These are phyloP conservation scores for Pisolithus albus DNA, from an alignment of 768 basidiomycete genomes.

Conservation along the genomic window DNA sequence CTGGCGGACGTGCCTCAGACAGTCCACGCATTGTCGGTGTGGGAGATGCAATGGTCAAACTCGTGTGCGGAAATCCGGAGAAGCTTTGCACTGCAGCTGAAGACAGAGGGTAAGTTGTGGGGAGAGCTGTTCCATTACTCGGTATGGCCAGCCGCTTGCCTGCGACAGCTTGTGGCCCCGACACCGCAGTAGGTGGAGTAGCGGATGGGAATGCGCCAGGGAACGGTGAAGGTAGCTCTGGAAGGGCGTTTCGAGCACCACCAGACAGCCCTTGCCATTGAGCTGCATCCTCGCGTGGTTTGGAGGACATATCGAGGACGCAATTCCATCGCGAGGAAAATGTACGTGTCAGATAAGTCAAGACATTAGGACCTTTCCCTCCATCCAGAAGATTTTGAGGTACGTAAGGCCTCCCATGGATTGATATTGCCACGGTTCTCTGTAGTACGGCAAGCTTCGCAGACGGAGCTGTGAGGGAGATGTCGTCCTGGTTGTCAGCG, in stretches of 20 bases:
- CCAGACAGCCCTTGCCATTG: conserved; percentile 11
- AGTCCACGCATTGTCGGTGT: background rate
- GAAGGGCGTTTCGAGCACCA: conserved; percentile 40
- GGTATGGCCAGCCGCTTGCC: conserved; percentile 55
- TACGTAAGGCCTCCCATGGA: conserved; percentile 66
- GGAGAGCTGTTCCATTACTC: conserved; percentile 26
- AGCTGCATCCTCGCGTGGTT: conserved; percentile 16
- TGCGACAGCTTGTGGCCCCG: conserved; percentile 34
- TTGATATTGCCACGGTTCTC: conserved; percentile 72
- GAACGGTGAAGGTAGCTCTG: conserved; percentile 78
- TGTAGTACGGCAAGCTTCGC: conserved; percentile 38
- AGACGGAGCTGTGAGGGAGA: conserved; percentile 27
- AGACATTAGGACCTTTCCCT: conserved; percentile 6
- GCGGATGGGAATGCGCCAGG: conserved; percentile 35
- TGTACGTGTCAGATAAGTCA: conserved; percentile 56
- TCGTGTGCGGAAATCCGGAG: conserved; percentile 21
- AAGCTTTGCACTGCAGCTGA: conserved; percentile 31
- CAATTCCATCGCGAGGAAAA: conserved; percentile 92
- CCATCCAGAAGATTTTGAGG: conserved; percentile 14
- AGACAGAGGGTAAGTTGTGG: conserved; percentile 27
- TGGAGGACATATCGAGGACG: conserved; percentile 64
- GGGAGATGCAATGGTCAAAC: conserved; percentile 20
- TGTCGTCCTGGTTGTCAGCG: conserved; percentile 45
- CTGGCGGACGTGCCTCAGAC: conserved; percentile 12
- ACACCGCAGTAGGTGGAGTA: conserved; percentile 11